Conservation (phyloP, 1,139 yeast genomes). For the Saccharomycopsis hybrid region DNA sequence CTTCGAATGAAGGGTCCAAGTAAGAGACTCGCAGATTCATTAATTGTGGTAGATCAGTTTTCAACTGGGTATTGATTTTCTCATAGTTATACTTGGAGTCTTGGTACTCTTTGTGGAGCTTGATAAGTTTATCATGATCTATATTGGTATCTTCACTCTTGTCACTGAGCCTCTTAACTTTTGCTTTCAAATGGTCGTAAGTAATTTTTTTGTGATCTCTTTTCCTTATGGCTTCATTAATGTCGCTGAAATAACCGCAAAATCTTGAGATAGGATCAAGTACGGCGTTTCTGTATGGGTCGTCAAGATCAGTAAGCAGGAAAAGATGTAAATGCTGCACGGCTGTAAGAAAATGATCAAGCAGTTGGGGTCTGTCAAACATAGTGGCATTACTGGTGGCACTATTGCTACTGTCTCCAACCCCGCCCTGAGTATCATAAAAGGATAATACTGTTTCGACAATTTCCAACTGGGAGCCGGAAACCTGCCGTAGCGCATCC, state of each 20-base stretch:
- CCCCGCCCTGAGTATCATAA: background rate
- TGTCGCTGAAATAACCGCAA: conserved; percentile 74
- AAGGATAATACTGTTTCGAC: conserved; percentile 91
- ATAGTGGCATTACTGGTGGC: conserved; percentile 26
- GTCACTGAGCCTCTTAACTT: conserved; percentile 69
- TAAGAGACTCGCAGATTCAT: conserved; percentile 87
- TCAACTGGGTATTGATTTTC: conserved; percentile 75
- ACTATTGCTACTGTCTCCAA: background rate
- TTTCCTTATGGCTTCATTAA: conserved; percentile 91
- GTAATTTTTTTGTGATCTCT: conserved; percentile 87
- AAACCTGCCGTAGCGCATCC: conserved; percentile 86
- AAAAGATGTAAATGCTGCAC: conserved; percentile 69
- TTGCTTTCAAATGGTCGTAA: conserved; percentile 82
- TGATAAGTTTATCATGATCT: conserved; percentile 1
- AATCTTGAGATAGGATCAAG: conserved; percentile 86
- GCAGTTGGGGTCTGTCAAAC: conserved; percentile 54
- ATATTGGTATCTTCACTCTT: conserved; percentile 52
- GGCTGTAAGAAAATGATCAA: conserved; percentile 72
- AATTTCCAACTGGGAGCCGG: conserved; percentile 93
- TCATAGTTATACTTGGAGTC: conserved; percentile 78
- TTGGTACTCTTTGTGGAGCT: conserved; percentile 72
- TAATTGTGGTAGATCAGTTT: conserved; percentile 80
- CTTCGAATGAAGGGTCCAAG: conserved; percentile 93
- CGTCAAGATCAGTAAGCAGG: conserved; percentile 91
- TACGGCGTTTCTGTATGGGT: conserved; percentile 92